Percentiles rank a stretch among this genome's conserved stretches.
Conservation (phyloP, 768 basidiomycete genomes). For the Serendipita sp. region DNA sequence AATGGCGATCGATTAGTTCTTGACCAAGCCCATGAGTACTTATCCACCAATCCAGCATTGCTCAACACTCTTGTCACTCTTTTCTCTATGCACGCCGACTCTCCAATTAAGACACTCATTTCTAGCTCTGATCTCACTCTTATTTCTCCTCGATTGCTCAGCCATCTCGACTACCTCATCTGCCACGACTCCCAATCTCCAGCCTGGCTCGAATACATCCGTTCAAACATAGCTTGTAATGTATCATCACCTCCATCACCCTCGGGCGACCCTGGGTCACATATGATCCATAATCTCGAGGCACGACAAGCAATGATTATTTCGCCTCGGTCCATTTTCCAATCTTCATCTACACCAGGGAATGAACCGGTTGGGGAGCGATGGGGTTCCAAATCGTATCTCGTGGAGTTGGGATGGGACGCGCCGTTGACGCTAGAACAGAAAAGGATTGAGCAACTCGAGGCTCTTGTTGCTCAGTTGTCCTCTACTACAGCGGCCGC, state of each 20-base stretch:
- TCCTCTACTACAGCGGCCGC: not conserved
- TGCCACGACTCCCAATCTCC: constrained; percentile 2
- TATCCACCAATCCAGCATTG: not conserved
- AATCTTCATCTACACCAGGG: not conserved
- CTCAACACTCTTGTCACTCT: constrained; percentile 3
- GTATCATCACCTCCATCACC: not conserved
- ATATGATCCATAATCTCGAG: not conserved
- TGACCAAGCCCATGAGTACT: not conserved
- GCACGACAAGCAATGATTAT: constrained; percentile 4
- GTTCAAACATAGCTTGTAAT: not conserved
- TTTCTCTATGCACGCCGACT: not conserved
- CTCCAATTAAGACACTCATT: constrained; percentile 2
- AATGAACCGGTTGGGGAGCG: too few relatives aligned
- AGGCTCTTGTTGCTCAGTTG: constrained; percentile 2
- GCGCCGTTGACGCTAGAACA: not conserved
- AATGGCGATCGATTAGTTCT: not conserved
- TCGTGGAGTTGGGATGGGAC: not conserved
- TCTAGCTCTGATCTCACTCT: not conserved
- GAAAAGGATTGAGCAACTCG: not conserved
- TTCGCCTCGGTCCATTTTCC: not conserved
- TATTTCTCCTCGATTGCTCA: not conserved
- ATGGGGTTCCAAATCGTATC: not conserved
- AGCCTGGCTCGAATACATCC: not conserved
- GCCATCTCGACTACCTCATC: constrained; percentile 1
- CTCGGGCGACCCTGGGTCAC: not conserved